Conservation (phyloP, 805 yeast genomes). For the Cyberlindnera sargentensis region DNA sequence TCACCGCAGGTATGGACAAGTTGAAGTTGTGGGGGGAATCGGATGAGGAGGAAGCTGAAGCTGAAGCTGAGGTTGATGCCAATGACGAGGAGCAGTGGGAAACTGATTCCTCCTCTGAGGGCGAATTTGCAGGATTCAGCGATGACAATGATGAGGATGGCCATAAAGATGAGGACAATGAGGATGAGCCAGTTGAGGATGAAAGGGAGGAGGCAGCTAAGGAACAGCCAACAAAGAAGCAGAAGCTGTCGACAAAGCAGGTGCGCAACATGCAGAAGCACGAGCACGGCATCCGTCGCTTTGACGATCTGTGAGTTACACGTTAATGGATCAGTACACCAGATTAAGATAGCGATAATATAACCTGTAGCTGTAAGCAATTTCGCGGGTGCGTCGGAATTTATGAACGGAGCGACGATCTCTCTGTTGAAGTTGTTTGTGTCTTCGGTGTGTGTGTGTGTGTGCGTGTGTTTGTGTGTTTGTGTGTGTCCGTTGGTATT, state of each 20-base stretch:
- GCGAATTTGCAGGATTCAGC: slow-evolving; percentile 4
- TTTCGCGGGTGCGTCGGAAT: too few species aligned
- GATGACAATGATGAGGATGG: slow-evolving; percentile 1
- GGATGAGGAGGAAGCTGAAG: slow-evolving; percentile 21
- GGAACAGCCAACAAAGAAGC: slow-evolving; percentile 22
- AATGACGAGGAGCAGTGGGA: slow-evolving; percentile 53
- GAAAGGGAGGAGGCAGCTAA: slow-evolving; percentile 16
- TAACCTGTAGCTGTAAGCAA: too few species aligned
- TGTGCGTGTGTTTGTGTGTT: too few species aligned
- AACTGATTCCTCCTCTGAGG: slow-evolving; percentile 23
- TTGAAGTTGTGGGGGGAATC: slow-evolving; percentile 66
- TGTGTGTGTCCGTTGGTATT: too few species aligned
- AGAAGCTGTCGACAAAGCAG: slow-evolving; percentile 37
- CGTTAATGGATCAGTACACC: slow-evolving; percentile 9
- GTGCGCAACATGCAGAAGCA: slow-evolving; percentile 41
- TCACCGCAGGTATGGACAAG: slow-evolving; percentile 78
- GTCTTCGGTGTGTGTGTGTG: too few species aligned
- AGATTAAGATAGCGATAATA: too few species aligned
- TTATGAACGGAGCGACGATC: too few species aligned
- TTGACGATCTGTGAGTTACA: slow-evolving; percentile 45
- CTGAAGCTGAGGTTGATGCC: slow-evolving; percentile 8
- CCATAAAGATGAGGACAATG: slow-evolving; percentile 12
- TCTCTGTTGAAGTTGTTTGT: too few species aligned
- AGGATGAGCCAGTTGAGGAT: slow-evolving; percentile 8
- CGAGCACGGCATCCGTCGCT: slow-evolving; percentile 58